A percentile compares a stretch with the other conserved stretches of the same genome.
These are phyloP conservation scores for Sporothrix phasma DNA, from an alignment of 2,329 filamentous ascomycete species.

Conservation along the genomic window DNA sequence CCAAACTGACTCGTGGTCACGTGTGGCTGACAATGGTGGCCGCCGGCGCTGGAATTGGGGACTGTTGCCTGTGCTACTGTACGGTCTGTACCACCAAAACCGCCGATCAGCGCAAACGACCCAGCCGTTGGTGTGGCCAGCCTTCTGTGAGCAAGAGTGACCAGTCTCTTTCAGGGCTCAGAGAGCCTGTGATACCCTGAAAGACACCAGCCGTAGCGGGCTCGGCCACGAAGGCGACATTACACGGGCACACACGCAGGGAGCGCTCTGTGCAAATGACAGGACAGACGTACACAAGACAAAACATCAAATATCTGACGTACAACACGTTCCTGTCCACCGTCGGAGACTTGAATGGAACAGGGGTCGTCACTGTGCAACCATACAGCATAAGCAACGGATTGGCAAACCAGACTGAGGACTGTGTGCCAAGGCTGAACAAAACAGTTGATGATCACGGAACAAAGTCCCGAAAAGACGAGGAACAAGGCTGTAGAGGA, in stretches of 20 bases:
- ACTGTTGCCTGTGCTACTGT: constrained; percentile 1
- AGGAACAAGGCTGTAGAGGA: not conserved
- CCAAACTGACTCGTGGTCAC: constrained; percentile 12
- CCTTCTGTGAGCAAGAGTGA: too few species aligned
- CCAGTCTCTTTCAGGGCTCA: not conserved
- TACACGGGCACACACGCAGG: not conserved
- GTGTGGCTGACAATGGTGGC: not conserved
- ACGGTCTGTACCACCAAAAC: not conserved
- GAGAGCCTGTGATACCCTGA: not conserved
- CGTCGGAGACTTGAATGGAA: not conserved
- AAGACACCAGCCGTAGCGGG: not conserved
- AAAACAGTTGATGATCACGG: too few species aligned
- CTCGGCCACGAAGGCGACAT: not conserved
- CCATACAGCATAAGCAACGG: not conserved
- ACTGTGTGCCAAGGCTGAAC: too few species aligned
- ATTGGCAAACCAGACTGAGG: too few species aligned
- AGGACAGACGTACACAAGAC: not conserved
- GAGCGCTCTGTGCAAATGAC: not conserved
- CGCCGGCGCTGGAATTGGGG: not conserved
- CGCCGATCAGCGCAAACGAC: not conserved
- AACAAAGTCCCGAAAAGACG: not conserved
- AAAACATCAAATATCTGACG: too few species aligned
- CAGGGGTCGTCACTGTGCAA: not conserved
- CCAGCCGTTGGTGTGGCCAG: not conserved
- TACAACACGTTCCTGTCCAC: not conserved